A percentile compares a stretch with the other conserved stretches of the same genome.
These are phyloP conservation scores for Albatrellus ellisii DNA, from an alignment of 768 basidiomycete genomes.

Conservation along the genomic window DNA sequence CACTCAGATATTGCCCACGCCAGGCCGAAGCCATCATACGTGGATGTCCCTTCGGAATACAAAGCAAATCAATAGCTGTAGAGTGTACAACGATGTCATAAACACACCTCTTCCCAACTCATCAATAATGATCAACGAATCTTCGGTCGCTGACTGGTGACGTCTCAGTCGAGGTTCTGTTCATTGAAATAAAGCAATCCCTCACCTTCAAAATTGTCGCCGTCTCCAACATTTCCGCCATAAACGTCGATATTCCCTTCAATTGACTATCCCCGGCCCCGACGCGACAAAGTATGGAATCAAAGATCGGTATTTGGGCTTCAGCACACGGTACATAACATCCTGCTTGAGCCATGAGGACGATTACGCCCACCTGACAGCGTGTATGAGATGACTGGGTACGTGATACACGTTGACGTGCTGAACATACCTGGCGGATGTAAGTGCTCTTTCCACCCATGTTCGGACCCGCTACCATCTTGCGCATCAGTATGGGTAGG, in stretches of 20 bases:
- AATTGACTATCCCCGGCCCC: constrained; percentile 97
- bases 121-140: constrained; percentile 95
- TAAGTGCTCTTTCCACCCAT: constrained; percentile 99
- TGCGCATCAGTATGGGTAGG: neutral
- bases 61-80: constrained; percentile 1
- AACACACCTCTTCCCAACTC: constrained; percentile 77
- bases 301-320: constrained; percentile 84
- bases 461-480: constrained; percentile 80
- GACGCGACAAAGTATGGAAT: constrained; percentile 89
- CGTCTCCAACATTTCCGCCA: constrained; percentile 99
- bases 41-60: constrained; percentile 64
- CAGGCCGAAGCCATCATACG: constrained; percentile 93
- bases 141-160: constrained; percentile 70
- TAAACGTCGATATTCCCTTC: constrained; percentile 97
- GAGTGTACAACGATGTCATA: neutral
- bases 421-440: constrained; percentile 60
- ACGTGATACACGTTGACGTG: neutral
- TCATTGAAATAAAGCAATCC: neutral
- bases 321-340: constrained; percentile 89
- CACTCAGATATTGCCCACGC: constrained; percentile 99
- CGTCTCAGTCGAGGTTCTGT: neutral
- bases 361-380: constrained; percentile 88
- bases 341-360: constrained; percentile 90
- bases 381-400: neutral
- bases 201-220: constrained; percentile 83